Evolutionary conservation across 2,329 filamentous ascomycete genomes (phyloP).

Genomic region (Monosporascus sp.): DNA sequence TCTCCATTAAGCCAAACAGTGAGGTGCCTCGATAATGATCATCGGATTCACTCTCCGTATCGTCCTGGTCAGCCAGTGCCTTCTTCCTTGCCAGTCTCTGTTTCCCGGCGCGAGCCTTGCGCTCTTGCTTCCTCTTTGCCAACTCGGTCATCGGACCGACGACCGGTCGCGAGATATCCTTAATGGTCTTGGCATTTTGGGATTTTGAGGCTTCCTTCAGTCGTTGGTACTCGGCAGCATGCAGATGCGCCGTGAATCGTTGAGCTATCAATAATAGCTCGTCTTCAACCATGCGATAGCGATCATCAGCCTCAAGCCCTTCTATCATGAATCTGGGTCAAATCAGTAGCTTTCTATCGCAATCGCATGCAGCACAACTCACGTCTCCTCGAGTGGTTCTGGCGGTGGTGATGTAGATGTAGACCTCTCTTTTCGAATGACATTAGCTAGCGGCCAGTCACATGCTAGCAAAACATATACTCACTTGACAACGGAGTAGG

Average conservation of each 20-base stretch:
- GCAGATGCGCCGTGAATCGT: constrained; percentile 67
- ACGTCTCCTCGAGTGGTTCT: constrained; percentile 43
- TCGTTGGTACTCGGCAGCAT: constrained; percentile 70
- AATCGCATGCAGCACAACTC: constrained; percentile 5
- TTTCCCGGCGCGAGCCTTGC: constrained; percentile 27
- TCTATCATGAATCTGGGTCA: constrained; percentile 56
- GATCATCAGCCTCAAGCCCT: constrained; percentile 62
- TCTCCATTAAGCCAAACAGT: constrained; percentile 39
- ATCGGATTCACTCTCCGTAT: constrained; percentile 16
- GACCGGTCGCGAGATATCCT: constrained; percentile 46
- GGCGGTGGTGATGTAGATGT: constrained; percentile 49
- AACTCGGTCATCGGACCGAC: constrained; percentile 34
- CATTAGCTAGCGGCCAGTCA: constrained; percentile 1
- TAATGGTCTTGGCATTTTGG: constrained; percentile 48
- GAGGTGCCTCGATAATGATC: constrained; percentile 27
- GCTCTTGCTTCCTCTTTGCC: constrained; percentile 30
- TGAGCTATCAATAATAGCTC: constrained; percentile 65
- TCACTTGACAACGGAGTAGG: constrained; percentile 5
- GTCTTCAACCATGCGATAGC: constrained; percentile 79
- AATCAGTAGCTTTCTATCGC: constrained; percentile 3
- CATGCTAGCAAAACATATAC: constrained; percentile 1
- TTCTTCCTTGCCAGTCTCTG: constrained; percentile 27
- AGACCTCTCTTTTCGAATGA: constrained; percentile 26
- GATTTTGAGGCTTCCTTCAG: constrained; percentile 53
- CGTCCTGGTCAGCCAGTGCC: constrained; percentile 17